These are phyloP conservation scores for Umbelopsis sp. DNA, from an alignment of 192 early-diverging fungal genomes.

Conservation along the genomic window DNA sequence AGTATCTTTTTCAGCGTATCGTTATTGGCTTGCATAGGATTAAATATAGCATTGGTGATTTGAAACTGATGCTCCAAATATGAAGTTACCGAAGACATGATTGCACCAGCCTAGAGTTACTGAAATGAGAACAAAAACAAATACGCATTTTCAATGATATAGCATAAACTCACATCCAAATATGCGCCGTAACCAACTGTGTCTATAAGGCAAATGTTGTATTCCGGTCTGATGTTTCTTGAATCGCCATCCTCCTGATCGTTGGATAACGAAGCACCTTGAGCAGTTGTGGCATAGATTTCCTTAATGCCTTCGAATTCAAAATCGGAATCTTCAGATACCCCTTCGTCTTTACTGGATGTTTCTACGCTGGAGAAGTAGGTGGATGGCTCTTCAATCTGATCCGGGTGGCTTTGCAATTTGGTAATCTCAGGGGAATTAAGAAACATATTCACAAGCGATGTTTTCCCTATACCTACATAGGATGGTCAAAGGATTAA, in stretches of 20 bases:
- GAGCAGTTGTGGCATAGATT: not conserved
- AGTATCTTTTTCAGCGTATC: not conserved
- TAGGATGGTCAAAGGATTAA: not conserved
- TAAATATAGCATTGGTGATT: slow-evolving; percentile 29
- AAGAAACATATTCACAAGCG: slow-evolving; percentile 26
- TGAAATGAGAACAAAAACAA: not conserved
- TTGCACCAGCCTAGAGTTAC: slow-evolving; percentile 21
- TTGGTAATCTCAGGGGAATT: slow-evolving; percentile 6
- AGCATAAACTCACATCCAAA: slow-evolving; percentile 31
- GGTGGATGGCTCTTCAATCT: not conserved
- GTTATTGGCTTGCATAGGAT: slow-evolving; percentile 19
- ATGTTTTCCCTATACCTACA: slow-evolving; percentile 39
- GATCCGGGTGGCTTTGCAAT: not conserved
- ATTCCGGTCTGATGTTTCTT: slow-evolving; percentile 2
- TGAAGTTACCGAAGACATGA: slow-evolving; percentile 25
- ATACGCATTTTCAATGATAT: not conserved
- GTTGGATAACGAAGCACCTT: not conserved
- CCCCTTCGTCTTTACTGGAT: slow-evolving; percentile 8
- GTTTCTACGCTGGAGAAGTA: slow-evolving; percentile 20
- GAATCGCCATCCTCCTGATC: not conserved
- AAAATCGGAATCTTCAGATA: not conserved
- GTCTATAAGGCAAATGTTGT: slow-evolving; percentile 37
- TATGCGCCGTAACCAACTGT: slow-evolving; percentile 39
- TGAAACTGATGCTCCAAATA: slow-evolving; percentile 41
- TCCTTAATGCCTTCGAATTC: slow-evolving; percentile 18